Base-by-base conservation (phyloP, 2,329 filamentous ascomycete species). In the Cladophialophora immunda region DNA sequence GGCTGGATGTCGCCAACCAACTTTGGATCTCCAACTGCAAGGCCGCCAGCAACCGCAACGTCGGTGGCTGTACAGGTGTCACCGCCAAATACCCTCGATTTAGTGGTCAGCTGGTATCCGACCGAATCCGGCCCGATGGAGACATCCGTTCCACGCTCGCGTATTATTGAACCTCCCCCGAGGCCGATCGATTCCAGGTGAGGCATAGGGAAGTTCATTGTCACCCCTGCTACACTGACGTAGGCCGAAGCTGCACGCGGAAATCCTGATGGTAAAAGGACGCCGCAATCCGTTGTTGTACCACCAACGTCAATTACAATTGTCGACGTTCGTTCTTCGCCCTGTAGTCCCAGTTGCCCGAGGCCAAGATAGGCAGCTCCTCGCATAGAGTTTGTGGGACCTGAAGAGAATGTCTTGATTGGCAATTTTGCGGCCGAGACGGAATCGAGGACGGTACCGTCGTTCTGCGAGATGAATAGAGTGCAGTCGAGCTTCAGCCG, bases 311-410 rank as follows among this genome's bases (percentile, higher is more conserved):
- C 86, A 1, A 88, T 80, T 0, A 87, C 85, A 79, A 90, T 86
- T 17, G 62, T 64, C 25, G 62, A 52, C 1, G 45, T 53, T 27
- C 55, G 62, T 11, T 38, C 47, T 30, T 80, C 22, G 61, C 73
- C 63, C 70, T 13, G 75, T 78, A 59, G 84, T 75, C 0, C 79
- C 78, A 25, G 79, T 79, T 38, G 78, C 76, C 71, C 79, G 79
- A 70, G 85, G 82, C 34, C 1, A 91, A 76, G 64, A 89, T 77
- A 89, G 0, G 87, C 88, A 1, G 87, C 87, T 0, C 87, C 87
- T 56, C 84, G 83, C 80, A 89, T 88, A 62, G 85, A 87, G 72
- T 90, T 90, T 0, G 88, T 89, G 2, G 87, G 85, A 0, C 88
- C 88, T 29, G 84, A 87, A 0, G 86, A 86, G 70, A 90, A 90